A percentile compares a stretch with the other conserved stretches of the same genome.
Evolutionary conservation across 345 rosid genomes (phyloP).

Genomic region (Abelmoschus esculentus): DNA sequence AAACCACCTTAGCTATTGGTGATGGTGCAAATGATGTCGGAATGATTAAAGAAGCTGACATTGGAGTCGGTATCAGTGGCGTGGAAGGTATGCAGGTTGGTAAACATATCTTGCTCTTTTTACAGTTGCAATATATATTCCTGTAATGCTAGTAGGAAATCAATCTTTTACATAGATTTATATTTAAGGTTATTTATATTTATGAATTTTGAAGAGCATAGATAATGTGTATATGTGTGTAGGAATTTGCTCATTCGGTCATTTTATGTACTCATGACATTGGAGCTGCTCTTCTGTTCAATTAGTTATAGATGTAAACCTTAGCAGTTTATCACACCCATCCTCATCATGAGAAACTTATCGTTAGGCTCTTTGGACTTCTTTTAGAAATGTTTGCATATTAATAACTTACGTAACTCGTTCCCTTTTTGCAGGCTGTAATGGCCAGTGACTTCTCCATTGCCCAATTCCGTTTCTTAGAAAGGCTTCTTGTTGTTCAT

Average conservation of each 20-base stretch:
- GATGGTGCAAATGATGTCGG: constrained; percentile 99
- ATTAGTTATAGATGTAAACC: neutral
- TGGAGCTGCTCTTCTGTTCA: neutral
- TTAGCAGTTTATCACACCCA: neutral
- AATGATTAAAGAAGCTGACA: constrained; percentile 99
- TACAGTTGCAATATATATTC: neutral
- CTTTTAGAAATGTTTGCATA: neutral
- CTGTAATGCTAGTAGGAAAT: neutral
- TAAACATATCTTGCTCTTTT: constrained; percentile 15
- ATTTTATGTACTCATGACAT: neutral
- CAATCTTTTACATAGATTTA: neutral
- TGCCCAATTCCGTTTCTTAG: constrained; percentile 88
- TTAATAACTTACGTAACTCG: neutral
- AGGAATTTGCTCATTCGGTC: neutral
- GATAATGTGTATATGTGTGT: neutral
- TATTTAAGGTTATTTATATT: neutral
- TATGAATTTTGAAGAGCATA: neutral
- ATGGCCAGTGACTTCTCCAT: constrained; percentile 98
- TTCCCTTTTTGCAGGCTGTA: constrained; percentile 59
- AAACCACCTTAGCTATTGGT: constrained; percentile 88
- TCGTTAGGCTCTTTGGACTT: neutral
- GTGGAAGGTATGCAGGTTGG: constrained; percentile 99
- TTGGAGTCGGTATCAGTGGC: constrained; percentile 97
- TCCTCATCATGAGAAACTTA: neutral
- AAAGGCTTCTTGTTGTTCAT: constrained; percentile 91